Base-by-base conservation (phyloP, 257 asterid genomes). In the Solanum pinnatisectum region DNA sequence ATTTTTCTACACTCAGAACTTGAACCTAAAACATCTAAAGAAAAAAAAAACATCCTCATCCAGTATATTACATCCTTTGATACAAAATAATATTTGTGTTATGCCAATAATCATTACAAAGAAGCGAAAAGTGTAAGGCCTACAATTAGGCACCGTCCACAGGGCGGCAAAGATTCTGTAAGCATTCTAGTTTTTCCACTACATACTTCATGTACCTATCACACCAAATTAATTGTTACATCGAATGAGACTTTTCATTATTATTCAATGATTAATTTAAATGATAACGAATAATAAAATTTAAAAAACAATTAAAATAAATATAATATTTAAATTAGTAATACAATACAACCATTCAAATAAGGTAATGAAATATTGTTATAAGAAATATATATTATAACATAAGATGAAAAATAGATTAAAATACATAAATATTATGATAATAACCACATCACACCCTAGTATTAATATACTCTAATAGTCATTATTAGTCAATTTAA, bases 131-230 rank as follows among this genome's bases (percentile, higher is more conserved):
- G 40, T 44, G 27, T 33, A 46, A 79, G 32, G 68, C 44, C 86
- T 82, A 82, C 42, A 82, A 49, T 49, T 49, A 82, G n/a, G 86
- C 15, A 82, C 86, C 44, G 86, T 82, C 86, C 86, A 5, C 6
- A 49, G 42, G 85, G 44, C 70, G 70, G 86, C 86, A 25, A 81
- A 81, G 76, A 30, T 68, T 77, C 83, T 16, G n/a, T 23, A 37
- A 37, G 83, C 56, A 76, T 76, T 76, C 56, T 37, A 74, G 33
- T 39, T 77, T 39, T 77, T 30, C 59, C 59, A 73, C 18, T 10
- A 36, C 32, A 63, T 23, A n/a, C 32, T 73, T 73, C 13, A 32
- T 32, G 33, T 32, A 32, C 33, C 3, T 32, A 32, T 36, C 63
- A 52, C 3, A 7, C 23, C 63, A 52, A 16, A 52, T 52, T 18